Conservation (phyloP, 371 early-diverging fungal species). For the Quaeritorhiza haematococci region DNA sequence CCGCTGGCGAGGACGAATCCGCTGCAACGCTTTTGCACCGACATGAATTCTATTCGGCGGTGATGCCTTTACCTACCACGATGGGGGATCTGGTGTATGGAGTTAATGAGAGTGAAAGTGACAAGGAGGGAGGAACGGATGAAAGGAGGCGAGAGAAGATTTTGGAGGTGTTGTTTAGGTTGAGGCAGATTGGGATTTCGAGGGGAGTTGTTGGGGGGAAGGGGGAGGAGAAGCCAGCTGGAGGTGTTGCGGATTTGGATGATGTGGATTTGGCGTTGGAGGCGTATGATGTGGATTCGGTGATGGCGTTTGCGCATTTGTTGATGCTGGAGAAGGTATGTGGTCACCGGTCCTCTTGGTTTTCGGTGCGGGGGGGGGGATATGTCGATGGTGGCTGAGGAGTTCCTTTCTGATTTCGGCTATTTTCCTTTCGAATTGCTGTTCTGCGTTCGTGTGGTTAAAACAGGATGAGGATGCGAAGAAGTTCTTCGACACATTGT, state of each 20-base stretch:
- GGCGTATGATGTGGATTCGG: constrained; percentile 5
- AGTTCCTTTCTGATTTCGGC: neutral
- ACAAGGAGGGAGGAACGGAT: neutral
- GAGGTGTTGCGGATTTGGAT: neutral
- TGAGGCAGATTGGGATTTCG: neutral
- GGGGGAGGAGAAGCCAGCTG: too few relatives aligned
- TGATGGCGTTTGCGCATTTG: constrained; percentile 8
- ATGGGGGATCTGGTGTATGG: neutral
- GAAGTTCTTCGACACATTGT: constrained; percentile 14
- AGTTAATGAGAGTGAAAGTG: neutral
- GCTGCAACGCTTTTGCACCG: too few relatives aligned
- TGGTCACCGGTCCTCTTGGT: neutral
- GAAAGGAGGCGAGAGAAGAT: neutral
- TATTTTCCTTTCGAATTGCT: too few relatives aligned
- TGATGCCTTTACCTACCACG: too few relatives aligned
- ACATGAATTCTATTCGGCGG: too few relatives aligned
- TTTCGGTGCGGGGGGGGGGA: too few relatives aligned
- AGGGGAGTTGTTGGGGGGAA: neutral
- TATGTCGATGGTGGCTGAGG: neutral
- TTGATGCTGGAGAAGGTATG: constrained; percentile 14
- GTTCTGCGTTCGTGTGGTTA: too few relatives aligned
- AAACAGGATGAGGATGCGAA: constrained; percentile 9
- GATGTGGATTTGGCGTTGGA: neutral
- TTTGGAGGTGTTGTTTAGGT: neutral
- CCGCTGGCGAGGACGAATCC: too few relatives aligned